A percentile compares a stretch with the other conserved stretches of the same genome.
Conservation (phyloP, 768 basidiomycete genomes). For the Kwoniella pini region DNA sequence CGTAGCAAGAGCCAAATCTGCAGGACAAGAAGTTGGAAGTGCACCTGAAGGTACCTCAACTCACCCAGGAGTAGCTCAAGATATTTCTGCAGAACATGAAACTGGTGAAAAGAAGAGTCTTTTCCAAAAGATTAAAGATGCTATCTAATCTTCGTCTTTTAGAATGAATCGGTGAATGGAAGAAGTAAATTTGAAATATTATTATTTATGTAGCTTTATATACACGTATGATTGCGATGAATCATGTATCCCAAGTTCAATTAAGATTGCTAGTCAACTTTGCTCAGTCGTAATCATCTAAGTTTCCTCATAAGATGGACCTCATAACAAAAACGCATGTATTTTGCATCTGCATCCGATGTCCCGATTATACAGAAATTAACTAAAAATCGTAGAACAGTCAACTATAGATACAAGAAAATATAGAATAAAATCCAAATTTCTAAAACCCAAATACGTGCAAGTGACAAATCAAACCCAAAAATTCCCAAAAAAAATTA, state of each 20-base stretch:
- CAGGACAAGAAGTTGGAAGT: conserved; percentile 8
- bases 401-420: no score
- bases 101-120: conserved; percentile 20
- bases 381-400: no score
- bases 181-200: neutral
- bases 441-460: no score
- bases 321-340: no score
- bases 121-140: conserved; percentile 23
- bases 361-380: no score
- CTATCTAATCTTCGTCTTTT: neutral
- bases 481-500: no score
- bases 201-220: conserved; percentile 15
- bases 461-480: no score
- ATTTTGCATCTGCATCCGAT: no score
- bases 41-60: conserved; percentile 11
- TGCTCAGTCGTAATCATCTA: no score
- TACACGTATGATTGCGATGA: conserved; percentile 8
- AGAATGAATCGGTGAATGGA: neutral
- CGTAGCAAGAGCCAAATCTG: conserved; percentile 34
- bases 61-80: conserved; percentile 12
- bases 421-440: no score
- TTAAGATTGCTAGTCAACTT: no score
- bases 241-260: neutral
- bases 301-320: no score
- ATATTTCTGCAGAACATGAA: neutral